Evolutionary conservation across 257 asterid species (phyloP).

Genomic region (Plantago major): DNA sequence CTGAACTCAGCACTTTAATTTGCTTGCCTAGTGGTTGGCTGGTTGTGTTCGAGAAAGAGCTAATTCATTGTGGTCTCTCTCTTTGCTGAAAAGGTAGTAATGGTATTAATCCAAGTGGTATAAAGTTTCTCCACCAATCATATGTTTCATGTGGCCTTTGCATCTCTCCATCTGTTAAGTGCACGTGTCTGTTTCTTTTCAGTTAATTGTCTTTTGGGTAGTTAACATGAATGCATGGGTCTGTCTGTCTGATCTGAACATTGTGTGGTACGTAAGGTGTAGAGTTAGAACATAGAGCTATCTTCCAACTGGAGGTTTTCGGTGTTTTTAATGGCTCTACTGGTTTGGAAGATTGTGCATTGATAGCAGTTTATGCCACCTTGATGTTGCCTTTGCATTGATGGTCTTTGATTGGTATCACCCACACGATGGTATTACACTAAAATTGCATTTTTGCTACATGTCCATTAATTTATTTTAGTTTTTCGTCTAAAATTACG

Average conservation of each 20-base stretch:
- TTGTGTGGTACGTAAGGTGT: background rate
- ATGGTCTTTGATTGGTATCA: too few relatives aligned
- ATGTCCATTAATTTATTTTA: too few relatives aligned
- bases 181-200: background rate
- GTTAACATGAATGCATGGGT: background rate
- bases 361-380: too few relatives aligned
- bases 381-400: too few relatives aligned
- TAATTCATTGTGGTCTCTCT: background rate
- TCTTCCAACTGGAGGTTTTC: too few relatives aligned
- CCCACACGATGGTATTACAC: too few relatives aligned
- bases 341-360: too few relatives aligned
- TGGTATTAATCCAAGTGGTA: background rate
- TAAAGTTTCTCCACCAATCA: conserved; percentile 3
- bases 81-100: background rate
- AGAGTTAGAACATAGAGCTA: too few relatives aligned
- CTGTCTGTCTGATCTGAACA: background rate
- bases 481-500: too few relatives aligned
- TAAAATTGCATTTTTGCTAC: too few relatives aligned
- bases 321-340: too few relatives aligned
- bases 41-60: background rate
- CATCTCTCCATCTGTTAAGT: background rate
- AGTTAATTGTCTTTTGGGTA: background rate
- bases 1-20: background rate
- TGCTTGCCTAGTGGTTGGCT: background rate
- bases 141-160: background rate